phyloP scores from a whole-genome alignment of 2,329 filamentous ascomycete species.

The Fusarium sp. region DNA sequence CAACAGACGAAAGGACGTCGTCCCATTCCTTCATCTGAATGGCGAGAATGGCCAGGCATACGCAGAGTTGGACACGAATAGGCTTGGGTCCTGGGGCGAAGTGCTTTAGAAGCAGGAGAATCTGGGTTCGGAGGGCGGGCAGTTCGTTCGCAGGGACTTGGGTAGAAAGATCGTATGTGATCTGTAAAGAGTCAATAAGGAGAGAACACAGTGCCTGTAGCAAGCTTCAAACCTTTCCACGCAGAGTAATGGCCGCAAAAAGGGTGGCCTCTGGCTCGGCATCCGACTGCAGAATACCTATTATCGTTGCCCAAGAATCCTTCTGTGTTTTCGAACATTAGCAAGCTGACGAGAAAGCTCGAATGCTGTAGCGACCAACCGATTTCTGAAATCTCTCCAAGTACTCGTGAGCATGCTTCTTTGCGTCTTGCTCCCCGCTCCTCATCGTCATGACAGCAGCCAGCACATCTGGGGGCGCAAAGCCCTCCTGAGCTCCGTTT shows the following conservation, averaged over 20 bases:
- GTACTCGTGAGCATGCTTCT: constrained; percentile 90
- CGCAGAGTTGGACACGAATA: constrained; percentile 90
- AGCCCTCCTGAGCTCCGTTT: constrained; percentile 74
- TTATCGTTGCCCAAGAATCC: constrained; percentile 90
- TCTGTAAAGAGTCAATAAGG: constrained; percentile 64
- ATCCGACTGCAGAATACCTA: constrained; percentile 85
- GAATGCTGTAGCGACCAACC: constrained; percentile 60
- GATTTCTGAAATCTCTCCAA: constrained; percentile 98
- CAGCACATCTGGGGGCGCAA: constrained; percentile 80
- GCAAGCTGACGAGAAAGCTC: not conserved
- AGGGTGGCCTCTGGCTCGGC: constrained; percentile 87
- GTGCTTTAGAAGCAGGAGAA: constrained; percentile 82
- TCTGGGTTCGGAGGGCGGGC: constrained; percentile 81
- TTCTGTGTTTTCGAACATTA: constrained; percentile 64
- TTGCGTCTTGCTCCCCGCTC: constrained; percentile 81
- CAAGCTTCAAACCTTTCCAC: constrained; percentile 81
- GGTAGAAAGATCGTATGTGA: constrained; percentile 90
- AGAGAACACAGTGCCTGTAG: not conserved
- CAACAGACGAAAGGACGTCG: constrained; percentile 86
- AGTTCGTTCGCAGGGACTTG: constrained; percentile 84
- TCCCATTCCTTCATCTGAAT: constrained; percentile 98
- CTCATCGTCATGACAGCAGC: constrained; percentile 93
- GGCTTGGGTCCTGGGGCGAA: constrained; percentile 86
- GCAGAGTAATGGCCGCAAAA: constrained; percentile 95
- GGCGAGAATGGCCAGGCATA: constrained; percentile 92